Percentiles rank a stretch among this genome's conserved stretches.
Evolutionary conservation across 768 basidiomycete species (phyloP).

Genomic region (Lactarius psammicola): DNA sequence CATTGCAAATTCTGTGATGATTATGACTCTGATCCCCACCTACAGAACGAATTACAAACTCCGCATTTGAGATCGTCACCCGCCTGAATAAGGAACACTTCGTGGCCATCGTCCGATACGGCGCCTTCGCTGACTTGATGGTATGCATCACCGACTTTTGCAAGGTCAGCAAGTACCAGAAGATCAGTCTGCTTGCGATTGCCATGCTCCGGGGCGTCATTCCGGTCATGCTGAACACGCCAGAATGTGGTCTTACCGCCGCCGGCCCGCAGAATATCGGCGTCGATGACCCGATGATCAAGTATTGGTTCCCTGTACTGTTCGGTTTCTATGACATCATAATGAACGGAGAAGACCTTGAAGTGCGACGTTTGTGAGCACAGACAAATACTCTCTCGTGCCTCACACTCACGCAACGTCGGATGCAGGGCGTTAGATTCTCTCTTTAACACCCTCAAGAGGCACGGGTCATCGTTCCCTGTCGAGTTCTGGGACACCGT

Average conservation of each 20-base stretch:
- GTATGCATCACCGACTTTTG: constrained; percentile 99
- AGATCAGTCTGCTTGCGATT: constrained; percentile 93
- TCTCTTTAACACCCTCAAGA: constrained; percentile 89
- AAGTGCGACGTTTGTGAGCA: constrained; percentile 91
- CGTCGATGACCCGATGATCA: constrained; percentile 86
- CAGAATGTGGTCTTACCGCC: constrained; percentile 57
- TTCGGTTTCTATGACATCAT: constrained; percentile 99
- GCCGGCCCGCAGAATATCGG: constrained; percentile 38
- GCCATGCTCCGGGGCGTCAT: constrained; percentile 94
- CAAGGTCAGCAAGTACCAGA: constrained; percentile 99
- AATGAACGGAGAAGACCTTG: constrained; percentile 98
- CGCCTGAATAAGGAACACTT: constrained; percentile 91
- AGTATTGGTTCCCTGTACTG: constrained; percentile 94
- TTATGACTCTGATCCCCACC: constrained; percentile 12
- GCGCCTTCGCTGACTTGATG: constrained; percentile 92
- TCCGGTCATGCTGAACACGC: constrained; percentile 82
- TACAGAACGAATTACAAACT: constrained; percentile 83
- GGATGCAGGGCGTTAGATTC: constrained; percentile 86
- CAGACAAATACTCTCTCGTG: neutral
- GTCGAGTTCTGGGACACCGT: constrained; percentile 98
- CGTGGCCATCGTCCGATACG: constrained; percentile 83
- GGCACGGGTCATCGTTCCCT: constrained; percentile 79
- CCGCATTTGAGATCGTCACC: constrained; percentile 95
- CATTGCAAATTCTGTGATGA: neutral
- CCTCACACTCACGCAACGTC: constrained; percentile 8